Percentiles rank a stretch among this genome's conserved stretches.
phyloP scores from a whole-genome alignment of 805 yeast genomes.

The Debaryomyces prosopidis region DNA sequence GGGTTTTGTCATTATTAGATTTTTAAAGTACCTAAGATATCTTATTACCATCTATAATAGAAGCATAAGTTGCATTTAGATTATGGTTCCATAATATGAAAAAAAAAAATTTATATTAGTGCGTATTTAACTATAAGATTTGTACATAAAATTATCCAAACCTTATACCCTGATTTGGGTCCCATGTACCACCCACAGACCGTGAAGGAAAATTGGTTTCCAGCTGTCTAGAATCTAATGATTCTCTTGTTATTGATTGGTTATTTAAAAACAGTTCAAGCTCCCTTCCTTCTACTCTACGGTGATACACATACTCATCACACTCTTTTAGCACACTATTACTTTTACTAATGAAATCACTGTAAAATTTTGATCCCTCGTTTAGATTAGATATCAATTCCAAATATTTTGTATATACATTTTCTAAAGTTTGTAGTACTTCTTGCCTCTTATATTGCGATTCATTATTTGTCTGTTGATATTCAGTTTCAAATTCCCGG shows the following conservation, averaged over 20 bases:
- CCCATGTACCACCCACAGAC: constrained; percentile 10
- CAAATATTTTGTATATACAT: constrained; percentile 48
- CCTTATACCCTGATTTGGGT: constrained; percentile 15
- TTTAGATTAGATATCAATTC: constrained; percentile 61
- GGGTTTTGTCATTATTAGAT: constrained; percentile 28
- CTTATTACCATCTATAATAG: constrained; percentile 10
- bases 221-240: neutral
- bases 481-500: constrained; percentile 23
- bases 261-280: constrained; percentile 32
- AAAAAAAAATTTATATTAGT: neutral
- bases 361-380: constrained; percentile 73
- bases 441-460: constrained; percentile 33
- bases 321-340: constrained; percentile 47
- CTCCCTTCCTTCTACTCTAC: constrained; percentile 55
- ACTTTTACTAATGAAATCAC: constrained; percentile 53
- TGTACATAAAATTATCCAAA: constrained; percentile 7
- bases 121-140: neutral
- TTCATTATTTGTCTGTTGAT: constrained; percentile 15
- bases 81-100: neutral
- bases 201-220: neutral
- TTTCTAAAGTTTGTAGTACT: constrained; percentile 52
- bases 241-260: neutral
- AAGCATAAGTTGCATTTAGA: neutral
- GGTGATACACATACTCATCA: constrained; percentile 48
- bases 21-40: constrained; percentile 19